Percentiles rank a stretch among this genome's conserved stretches.
These are phyloP conservation scores for Leishmania amazonensis DNA, from an alignment of 208 protist species.

Conservation along the genomic window DNA sequence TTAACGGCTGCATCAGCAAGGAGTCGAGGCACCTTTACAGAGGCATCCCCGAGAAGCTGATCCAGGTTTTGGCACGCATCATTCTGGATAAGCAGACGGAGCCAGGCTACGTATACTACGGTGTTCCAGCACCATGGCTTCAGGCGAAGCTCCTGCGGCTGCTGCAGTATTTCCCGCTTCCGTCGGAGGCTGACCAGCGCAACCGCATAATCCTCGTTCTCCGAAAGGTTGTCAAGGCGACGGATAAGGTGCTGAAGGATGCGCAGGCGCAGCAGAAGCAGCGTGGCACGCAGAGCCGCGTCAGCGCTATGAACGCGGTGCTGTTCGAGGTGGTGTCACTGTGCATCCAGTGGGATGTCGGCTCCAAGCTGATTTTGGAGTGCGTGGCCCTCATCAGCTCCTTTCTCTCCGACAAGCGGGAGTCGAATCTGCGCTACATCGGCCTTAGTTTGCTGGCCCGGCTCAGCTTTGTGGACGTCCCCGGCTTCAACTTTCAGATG, in stretches of 20 bases:
- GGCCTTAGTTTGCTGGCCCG: conserved; percentile 84
- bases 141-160: conserved; percentile 98
- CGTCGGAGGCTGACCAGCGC: conserved; percentile 56
- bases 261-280: conserved; percentile 82
- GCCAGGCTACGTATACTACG: conserved; percentile 98
- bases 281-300: conserved; percentile 93
- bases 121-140: conserved; percentile 97
- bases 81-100: conserved; percentile 90
- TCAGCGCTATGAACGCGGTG: conserved; percentile 96
- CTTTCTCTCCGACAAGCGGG: conserved; percentile 92
- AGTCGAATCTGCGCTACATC: conserved; percentile 92
- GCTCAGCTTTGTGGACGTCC: conserved; percentile 57
- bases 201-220: conserved; percentile 70
- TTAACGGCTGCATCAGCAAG: conserved; percentile 88
- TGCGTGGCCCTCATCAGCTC: conserved; percentile 81
- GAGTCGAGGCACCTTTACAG: conserved; percentile 64
- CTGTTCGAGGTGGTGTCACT: conserved; percentile 97
- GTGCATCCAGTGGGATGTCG: conserved; percentile 91
- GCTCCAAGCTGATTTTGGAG: conserved; percentile 77
- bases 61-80: conserved; percentile 83
- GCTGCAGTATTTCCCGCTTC: conserved; percentile 95
- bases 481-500: conserved; percentile 63
- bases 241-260: conserved; percentile 88
- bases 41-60: conserved; percentile 65
- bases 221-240: conserved; percentile 83